Conservation (phyloP, 2,329 filamentous ascomycete species). For the Penicillium sp. region DNA sequence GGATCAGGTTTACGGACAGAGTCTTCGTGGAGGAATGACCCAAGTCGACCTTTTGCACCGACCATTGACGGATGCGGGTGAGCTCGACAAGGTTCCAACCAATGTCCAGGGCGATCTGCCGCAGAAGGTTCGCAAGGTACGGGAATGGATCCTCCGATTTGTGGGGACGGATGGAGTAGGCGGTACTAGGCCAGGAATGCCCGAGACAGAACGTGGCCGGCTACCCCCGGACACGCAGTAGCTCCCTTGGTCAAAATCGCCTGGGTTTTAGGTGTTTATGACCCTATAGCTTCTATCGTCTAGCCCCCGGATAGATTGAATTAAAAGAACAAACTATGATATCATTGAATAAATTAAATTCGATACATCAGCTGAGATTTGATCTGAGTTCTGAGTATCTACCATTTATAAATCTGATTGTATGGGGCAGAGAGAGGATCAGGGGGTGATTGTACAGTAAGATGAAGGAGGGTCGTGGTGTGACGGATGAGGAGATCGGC, state of each 20-base stretch:
- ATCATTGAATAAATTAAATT: neutral
- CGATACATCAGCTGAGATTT: neutral
- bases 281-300: neutral
- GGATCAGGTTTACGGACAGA: constrained; percentile 80
- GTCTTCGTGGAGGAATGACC: constrained; percentile 70
- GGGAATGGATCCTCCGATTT: constrained; percentile 74
- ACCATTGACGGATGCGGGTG: constrained; percentile 53
- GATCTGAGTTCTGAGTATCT: accelerated
- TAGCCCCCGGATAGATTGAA: neutral
- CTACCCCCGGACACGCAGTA: constrained; percentile 45
- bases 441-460: neutral
- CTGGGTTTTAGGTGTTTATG: neutral
- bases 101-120: constrained; percentile 48
- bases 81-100: constrained; percentile 52
- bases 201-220: constrained; percentile 19
- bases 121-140: constrained; percentile 66
- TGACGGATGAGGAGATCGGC: constrained; percentile 7
- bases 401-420: neutral
- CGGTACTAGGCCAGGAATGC: constrained; percentile 26
- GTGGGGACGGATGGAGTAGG: constrained; percentile 51
- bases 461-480: constrained; percentile 2
- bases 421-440: neutral
- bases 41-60: constrained; percentile 67
- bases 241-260: neutral
- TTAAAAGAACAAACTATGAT: neutral